Conservation (phyloP, 805 yeast genomes). For the Starmerella scarabaei region DNA sequence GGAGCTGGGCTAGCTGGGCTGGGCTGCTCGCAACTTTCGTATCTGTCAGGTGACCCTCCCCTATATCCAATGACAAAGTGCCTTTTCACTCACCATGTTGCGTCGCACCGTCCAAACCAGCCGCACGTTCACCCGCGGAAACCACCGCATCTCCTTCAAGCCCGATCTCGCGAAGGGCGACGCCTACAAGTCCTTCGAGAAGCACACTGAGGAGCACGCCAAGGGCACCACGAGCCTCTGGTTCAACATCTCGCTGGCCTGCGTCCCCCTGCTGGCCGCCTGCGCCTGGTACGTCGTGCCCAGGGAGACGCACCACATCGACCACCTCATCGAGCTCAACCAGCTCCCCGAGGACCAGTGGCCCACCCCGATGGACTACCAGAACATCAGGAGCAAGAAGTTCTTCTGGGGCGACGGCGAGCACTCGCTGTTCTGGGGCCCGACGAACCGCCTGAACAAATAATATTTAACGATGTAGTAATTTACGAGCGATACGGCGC, state of each 20-base stretch:
- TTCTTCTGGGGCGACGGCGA: slow-evolving; percentile 99
- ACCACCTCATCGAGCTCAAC: slow-evolving; percentile 50
- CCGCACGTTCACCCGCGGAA: slow-evolving; percentile 18
- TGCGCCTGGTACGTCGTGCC: slow-evolving; percentile 70
- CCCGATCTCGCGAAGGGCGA: slow-evolving; percentile 52
- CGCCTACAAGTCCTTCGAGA: slow-evolving; percentile 47
- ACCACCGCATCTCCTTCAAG: slow-evolving; percentile 21
- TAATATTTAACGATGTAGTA: slow-evolving; percentile 4
- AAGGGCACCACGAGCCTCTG: slow-evolving; percentile 60
- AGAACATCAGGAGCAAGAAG: slow-evolving; percentile 73
- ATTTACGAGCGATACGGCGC: no score
- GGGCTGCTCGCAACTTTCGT: no score
- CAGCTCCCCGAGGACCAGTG: slow-evolving; percentile 75
- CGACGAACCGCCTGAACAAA: slow-evolving; percentile 63
- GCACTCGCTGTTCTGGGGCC: slow-evolving; percentile 94
- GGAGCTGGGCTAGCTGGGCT: no score
- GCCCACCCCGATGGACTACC: slow-evolving; percentile 84
- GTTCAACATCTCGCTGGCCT: slow-evolving; percentile 75
- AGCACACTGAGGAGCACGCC: slow-evolving; percentile 70
- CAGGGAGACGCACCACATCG: slow-evolving; percentile 77
- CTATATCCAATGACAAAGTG: no score
- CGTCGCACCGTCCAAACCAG: slow-evolving; percentile 13
- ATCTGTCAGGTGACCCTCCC: no score
- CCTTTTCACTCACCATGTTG: slow-evolving; percentile 9
- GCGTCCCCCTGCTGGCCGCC: slow-evolving; percentile 66